These are phyloP conservation scores for Xylaria sp. DNA, from an alignment of 2,329 filamentous ascomycete species.

Conservation along the genomic window DNA sequence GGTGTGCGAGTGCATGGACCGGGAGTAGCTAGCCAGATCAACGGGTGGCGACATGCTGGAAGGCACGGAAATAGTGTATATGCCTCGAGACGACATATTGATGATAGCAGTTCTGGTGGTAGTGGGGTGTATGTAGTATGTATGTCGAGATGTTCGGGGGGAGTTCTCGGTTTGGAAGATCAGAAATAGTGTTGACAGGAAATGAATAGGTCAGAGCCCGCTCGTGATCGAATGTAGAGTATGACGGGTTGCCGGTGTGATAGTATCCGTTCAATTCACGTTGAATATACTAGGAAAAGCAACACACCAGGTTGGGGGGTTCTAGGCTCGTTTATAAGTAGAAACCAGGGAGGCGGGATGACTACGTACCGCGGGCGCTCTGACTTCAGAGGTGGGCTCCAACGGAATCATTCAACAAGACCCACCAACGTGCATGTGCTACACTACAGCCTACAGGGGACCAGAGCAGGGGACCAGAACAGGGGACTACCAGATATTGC, in stretches of 20 bases:
- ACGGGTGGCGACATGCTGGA: slow-evolving; percentile 36
- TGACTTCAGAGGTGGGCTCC: slow-evolving; percentile 33
- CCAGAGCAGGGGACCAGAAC: too few species aligned
- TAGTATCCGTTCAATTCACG: neutral
- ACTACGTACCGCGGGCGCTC: slow-evolving; percentile 9
- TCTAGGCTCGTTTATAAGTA: slow-evolving; percentile 31
- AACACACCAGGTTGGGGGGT: too few species aligned
- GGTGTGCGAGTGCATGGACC: slow-evolving; percentile 68
- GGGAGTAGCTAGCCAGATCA: slow-evolving; percentile 54
- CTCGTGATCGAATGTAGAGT: neutral
- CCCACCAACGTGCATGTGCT: slow-evolving; percentile 5
- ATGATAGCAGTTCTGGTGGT: neutral
- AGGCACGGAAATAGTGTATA: slow-evolving; percentile 38
- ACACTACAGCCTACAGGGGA: neutral
- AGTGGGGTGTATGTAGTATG: neutral
- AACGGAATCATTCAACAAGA: neutral
- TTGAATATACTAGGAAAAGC: too few species aligned
- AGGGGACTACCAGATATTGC: neutral
- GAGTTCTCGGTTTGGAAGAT: too few species aligned
- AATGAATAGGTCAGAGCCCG: neutral
- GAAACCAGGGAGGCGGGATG: slow-evolving; percentile 5
- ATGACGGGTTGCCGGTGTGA: neutral
- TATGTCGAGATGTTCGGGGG: neutral
- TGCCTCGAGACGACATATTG: slow-evolving; percentile 38
- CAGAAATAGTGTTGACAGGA: neutral